Evolutionary conservation across 768 basidiomycete genomes (phyloP), one percentile per base, ranked within the genome.

Genomic region (Neoboletus subvelutipes): DNA sequence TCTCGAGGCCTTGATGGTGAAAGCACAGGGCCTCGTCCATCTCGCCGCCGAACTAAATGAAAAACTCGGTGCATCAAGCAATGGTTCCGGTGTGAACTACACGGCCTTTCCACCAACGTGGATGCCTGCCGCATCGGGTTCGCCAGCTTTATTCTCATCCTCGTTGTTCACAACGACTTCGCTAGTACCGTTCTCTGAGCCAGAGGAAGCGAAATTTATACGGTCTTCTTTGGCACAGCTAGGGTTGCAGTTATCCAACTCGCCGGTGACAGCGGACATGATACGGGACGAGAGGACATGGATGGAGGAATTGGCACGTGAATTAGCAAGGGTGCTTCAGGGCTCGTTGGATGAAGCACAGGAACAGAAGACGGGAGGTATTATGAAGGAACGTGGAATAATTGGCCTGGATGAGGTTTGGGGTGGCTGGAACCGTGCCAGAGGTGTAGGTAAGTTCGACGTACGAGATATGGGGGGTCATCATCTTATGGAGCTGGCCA

Each of bases 341-440:
- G 82, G 83, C 3, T 64, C 67, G 4, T 31, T 46, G 28, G 56
- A 71, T 9, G 70, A 62, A 43, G 41, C 42, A 1, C 31, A 53
- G 0, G 62, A 57, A 12, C 60, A 48, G 45, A 61, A 50, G 51
- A 56, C 48, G 53, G 74, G 74, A 1, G 88, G 91, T 1, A 78
- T 95, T 65, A 92, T 95, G 90, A 79, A 80, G 54, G 78, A 80
- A 3, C 82, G 92, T 29, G 93, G 92, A 1, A 82, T 96, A 34
- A 81, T 97, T 39, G 91, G 88, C 0, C 73, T 97, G 28, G 94
- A 98, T 67, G 94, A 96, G 72, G 90, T 90, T 0, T 98, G 94
- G 94, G 92, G 92, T 28, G 85, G 89, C 2, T 97, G 94, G 94
- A 96, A 95, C 67, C 85, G 94, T 56, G 94, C 92, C 7, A 76